A percentile compares a stretch with the other conserved stretches of the same genome.
phyloP scores from a whole-genome alignment of 257 asterid genomes.

The Nicotiana knightiana region DNA sequence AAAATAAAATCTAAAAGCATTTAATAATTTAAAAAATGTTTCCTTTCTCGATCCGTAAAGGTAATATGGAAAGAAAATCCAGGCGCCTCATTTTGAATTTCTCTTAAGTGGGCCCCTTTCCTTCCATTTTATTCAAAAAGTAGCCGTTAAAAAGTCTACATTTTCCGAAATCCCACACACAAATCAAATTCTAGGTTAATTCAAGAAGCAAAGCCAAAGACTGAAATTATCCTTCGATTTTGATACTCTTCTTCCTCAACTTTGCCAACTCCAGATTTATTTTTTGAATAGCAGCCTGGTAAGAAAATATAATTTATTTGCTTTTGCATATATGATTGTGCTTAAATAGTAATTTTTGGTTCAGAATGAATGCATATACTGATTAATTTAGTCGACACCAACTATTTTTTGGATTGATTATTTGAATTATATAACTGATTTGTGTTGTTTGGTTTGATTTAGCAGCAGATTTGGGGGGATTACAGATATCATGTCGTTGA shows the following conservation, averaged over 20 bases:
- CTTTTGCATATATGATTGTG: background rate
- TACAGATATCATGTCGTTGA: conserved; percentile 42
- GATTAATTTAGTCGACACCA: background rate
- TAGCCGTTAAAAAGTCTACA: background rate
- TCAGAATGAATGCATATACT: background rate
- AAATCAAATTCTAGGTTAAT: background rate
- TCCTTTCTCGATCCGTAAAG: background rate
- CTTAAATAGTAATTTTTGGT: background rate
- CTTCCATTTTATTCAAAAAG: background rate
- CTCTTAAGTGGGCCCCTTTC: background rate
- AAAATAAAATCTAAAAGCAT: background rate
- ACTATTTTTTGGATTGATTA: background rate
- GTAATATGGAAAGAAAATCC: background rate
- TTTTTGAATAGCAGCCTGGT: background rate
- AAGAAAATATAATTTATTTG: background rate
- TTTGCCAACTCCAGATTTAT: background rate
- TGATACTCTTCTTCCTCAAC: background rate
- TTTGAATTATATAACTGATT: background rate
- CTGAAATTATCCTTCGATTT: background rate
- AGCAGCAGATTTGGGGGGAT: background rate
- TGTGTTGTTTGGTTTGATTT: background rate
- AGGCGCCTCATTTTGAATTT: conserved; percentile 19
- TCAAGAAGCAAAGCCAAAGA: background rate
- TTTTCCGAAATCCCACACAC: background rate
- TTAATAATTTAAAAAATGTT: background rate